Percentiles rank a stretch among this genome's conserved stretches.
Conservation (phyloP, 164 flowering plant species). For the Dillenia suffruticosa region DNA sequence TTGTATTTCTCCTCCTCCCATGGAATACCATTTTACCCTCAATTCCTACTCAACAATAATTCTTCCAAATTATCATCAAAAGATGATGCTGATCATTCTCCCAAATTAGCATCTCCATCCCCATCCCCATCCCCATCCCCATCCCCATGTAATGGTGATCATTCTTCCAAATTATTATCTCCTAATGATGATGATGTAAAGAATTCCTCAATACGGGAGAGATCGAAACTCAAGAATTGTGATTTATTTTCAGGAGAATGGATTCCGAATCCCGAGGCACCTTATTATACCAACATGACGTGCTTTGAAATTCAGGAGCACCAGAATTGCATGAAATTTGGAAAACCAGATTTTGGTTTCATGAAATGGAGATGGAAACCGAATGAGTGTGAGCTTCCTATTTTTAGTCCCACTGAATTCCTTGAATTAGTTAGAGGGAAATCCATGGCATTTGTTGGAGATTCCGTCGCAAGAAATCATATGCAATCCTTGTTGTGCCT, state of each 20-base stretch:
- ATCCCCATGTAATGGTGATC: too few relatives aligned
- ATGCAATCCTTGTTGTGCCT: slow-evolving; percentile 21
- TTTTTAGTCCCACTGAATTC: slow-evolving; percentile 10
- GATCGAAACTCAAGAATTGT: not conserved
- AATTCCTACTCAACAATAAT: too few relatives aligned
- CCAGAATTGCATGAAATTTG: slow-evolving; percentile 16
- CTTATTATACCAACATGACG: slow-evolving; percentile 15
- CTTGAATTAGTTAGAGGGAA: slow-evolving; percentile 17
- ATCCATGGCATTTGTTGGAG: slow-evolving; percentile 17
- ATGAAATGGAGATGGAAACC: slow-evolving; percentile 22
- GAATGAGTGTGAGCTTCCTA: slow-evolving; percentile 14
- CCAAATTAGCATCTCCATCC: too few relatives aligned
- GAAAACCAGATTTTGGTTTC: slow-evolving; percentile 10
- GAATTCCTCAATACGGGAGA: too few relatives aligned
- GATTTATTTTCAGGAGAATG: slow-evolving; percentile 17
- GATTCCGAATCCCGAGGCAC: slow-evolving; percentile 14
- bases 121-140: too few relatives aligned
- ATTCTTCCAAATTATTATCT: too few relatives aligned
- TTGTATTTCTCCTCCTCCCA: too few relatives aligned
- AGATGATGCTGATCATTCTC: too few relatives aligned
- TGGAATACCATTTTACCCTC: too few relatives aligned
- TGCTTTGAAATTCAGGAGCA: slow-evolving; percentile 15
- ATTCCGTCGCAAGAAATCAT: slow-evolving; percentile 18
- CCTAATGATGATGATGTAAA: too few relatives aligned
- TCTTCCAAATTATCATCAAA: too few relatives aligned